phyloP scores from a whole-genome alignment of 2,329 filamentous ascomycete species.

The Botrytis sinoallii region DNA sequence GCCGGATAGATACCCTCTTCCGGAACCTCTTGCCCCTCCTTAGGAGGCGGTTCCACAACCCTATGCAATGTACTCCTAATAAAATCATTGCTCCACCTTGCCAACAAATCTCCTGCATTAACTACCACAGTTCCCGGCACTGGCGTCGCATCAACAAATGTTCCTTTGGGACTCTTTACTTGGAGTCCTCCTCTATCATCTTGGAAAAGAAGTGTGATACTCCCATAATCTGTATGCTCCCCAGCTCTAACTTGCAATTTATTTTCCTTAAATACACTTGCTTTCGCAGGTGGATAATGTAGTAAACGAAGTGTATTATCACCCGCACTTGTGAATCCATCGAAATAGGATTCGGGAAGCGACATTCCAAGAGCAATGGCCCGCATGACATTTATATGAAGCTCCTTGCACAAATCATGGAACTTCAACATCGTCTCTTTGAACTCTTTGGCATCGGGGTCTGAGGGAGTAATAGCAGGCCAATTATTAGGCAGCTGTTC shows the following conservation, averaged over 20 bases:
- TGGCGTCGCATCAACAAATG: conserved; percentile 78
- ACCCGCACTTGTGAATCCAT: conserved; percentile 65
- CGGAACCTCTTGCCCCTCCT: not conserved
- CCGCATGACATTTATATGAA: conserved; percentile 78
- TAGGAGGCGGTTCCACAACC: conserved; percentile 76
- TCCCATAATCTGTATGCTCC: conserved; percentile 53
- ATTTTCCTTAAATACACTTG: conserved; percentile 50
- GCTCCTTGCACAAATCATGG: conserved; percentile 66
- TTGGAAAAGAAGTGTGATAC: conserved; percentile 53
- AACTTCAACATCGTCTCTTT: conserved; percentile 72
- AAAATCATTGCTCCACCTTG: conserved; percentile 85
- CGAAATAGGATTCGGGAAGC: conserved; percentile 70
- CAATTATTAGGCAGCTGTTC: conserved; percentile 71
- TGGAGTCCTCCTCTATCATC: conserved; percentile 51
- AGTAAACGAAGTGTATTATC: conserved; percentile 60
- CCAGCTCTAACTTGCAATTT: conserved; percentile 47
- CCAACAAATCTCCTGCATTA: conserved; percentile 83
- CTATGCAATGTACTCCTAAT: conserved; percentile 90
- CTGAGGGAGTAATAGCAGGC: conserved; percentile 52
- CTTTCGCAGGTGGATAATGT: conserved; percentile 53
- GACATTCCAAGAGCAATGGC: conserved; percentile 81
- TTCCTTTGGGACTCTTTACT: conserved; percentile 66
- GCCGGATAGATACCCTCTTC: conserved; percentile 60
- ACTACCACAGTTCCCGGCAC: conserved; percentile 80
- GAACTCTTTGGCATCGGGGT: conserved; percentile 57